phyloP scores from a whole-genome alignment of 2,329 filamentous ascomycete species.

The Pestalotiopsis fici region DNA sequence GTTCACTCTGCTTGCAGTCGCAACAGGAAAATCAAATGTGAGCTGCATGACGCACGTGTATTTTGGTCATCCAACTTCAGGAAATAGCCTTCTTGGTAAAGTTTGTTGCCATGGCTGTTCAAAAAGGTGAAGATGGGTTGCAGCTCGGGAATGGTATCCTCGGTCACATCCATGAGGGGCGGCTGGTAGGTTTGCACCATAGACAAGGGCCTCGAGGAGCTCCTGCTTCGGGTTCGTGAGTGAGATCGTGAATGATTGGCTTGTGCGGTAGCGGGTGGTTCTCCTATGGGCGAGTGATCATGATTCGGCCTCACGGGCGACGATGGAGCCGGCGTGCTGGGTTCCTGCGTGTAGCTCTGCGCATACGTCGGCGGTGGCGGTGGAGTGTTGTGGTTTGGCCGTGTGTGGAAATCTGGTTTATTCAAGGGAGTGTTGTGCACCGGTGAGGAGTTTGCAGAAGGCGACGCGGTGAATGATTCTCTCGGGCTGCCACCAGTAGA shows the following conservation, averaged over 20 bases:
- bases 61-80: constrained; percentile 96
- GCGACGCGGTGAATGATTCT: constrained; percentile 24
- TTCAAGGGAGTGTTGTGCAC: not conserved
- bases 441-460: constrained; percentile 21
- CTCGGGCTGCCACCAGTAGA: constrained; percentile 46
- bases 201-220: constrained; percentile 72
- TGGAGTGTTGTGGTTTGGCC: constrained; percentile 2
- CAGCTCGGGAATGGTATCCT: constrained; percentile 88
- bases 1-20: not conserved
- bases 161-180: constrained; percentile 79
- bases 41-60: constrained; percentile 64
- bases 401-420: constrained; percentile 11
- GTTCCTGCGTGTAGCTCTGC: constrained; percentile 9
- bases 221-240: constrained; percentile 40
- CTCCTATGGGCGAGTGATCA: constrained; percentile 43
- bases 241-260: constrained; percentile 3
- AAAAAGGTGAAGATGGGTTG: constrained; percentile 92
- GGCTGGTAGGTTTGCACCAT: constrained; percentile 87
- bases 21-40: not conserved
- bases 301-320: constrained; percentile 27
- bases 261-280: constrained; percentile 32
- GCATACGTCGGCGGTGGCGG: constrained; percentile 4
- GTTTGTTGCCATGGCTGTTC: constrained; percentile 92
- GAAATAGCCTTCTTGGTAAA: constrained; percentile 98
- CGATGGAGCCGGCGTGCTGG: constrained; percentile 23